These are phyloP conservation scores for Globisporangium polare DNA, from an alignment of 352 stramenopile genomes.

Conservation along the genomic window DNA sequence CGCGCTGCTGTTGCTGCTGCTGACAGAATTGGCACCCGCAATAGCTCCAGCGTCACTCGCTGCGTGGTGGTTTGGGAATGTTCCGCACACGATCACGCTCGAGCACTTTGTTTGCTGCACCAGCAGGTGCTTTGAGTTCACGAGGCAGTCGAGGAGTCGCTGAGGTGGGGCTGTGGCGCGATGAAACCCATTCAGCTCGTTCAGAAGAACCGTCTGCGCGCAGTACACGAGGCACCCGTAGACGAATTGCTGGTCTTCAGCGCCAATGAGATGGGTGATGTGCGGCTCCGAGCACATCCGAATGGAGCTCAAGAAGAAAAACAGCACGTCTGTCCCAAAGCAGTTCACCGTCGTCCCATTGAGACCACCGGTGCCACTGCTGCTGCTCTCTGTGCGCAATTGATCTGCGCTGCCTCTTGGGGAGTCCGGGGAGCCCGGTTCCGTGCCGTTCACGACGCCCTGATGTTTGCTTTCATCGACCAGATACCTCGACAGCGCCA, in stretches of 20 bases:
- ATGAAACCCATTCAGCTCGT: constrained; percentile 48
- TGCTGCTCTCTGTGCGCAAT: constrained; percentile 12
- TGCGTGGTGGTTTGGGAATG: constrained; percentile 13
- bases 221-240: constrained; percentile 68
- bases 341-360: constrained; percentile 16
- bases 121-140: constrained; percentile 47
- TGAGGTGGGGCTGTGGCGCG: constrained; percentile 17
- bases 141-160: constrained; percentile 37
- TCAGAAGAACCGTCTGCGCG: constrained; percentile 48
- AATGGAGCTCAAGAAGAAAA: constrained; percentile 45
- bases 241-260: constrained; percentile 68
- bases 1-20: neutral
- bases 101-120: constrained; percentile 67
- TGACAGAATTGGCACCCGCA: neutral
- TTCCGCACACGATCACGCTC: constrained; percentile 47
- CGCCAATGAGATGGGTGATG: constrained; percentile 34
- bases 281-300: constrained; percentile 33
- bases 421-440: neutral
- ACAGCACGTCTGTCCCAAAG: constrained; percentile 49
- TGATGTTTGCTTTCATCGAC: constrained; percentile 49
- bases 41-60: constrained; percentile 5
- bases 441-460: neutral
- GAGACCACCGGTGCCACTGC: neutral
- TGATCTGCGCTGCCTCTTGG: constrained; percentile 1
- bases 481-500: constrained; percentile 56